Evolutionary conservation across 1,284 basidiomycete genomes (phyloP), one percentile per base, ranked within the genome.

Genomic region (Leccinum fallax): DNA sequence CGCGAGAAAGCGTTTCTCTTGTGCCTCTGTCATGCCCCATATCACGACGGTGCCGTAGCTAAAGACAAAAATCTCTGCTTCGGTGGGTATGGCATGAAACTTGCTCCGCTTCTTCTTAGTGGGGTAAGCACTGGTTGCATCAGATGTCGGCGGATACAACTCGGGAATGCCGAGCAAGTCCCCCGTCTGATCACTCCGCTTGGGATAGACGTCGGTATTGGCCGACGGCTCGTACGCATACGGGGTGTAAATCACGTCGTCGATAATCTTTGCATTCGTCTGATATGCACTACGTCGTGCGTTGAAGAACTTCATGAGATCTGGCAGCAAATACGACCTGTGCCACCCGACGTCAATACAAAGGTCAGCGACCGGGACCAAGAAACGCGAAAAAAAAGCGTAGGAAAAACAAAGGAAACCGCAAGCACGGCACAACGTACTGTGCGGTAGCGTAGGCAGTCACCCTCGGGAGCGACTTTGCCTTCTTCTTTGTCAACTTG

Each of bases 381-480:
- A 15, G n/a, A 10, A 6, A 21, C 19, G 49, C 11, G 46, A 32
- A 53, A 34, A 16, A 36, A 15, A 6, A 15, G 24, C 9, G 26
- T 26, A 10, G 15, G 19, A 11, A 21, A 21, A 21, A 24, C 28
- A 34, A 40, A 3, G 36, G 5, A 19, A 28, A 52, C 21, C 24
- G 2, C 49, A 51, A 51, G 0, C 15, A 43, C 24, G 34, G 16
- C 4, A 21, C 1, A 0, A 55, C 85, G 68, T 76, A 95, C 93
- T 87, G 90, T 43, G 95, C 94, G 15, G 95, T 98, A 60, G 94
- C 94, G 77, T 97, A 98, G 2, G 95, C 95, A 4, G 95, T 97
- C 19, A 97, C 95, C 67, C 96, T 81, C n/a, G 96, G 95, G 34
- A 98, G 76, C 49, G 91, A 94, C 68, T 95, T 95, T 38, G 95